Base-by-base conservation (phyloP, 2,329 filamentous ascomycete species). In the Dactylellina parvicollis region DNA sequence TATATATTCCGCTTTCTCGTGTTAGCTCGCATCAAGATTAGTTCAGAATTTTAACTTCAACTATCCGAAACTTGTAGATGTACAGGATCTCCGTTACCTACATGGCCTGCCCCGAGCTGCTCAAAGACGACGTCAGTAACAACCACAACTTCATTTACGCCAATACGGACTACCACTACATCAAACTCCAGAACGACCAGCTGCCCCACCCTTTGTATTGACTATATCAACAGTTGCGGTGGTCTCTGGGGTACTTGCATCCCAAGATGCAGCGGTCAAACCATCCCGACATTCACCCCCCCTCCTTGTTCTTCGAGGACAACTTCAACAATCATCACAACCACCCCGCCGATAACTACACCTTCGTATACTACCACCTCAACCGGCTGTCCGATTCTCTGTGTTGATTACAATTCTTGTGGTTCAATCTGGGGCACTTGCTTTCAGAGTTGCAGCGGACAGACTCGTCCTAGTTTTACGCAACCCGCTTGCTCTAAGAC, bases 171-270 rank as follows among this genome's bases (percentile, higher is more conserved):
- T 9, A 34, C 50, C 3, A 34, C 44, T 32, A 44, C 36, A 2
- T 0, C n/a, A 9, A 60, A 46, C 24, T 44, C 46, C 30, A 22
- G 55, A 30, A 26, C 47, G 16, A 42, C 55, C 12, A 16, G 20
- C 7, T 71, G 65, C 47, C 47, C 49, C 12, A 38, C n/a, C 2
- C 2, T 62, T 9, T 71, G 65, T 30, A 32, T 62, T 14, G 65
- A 71, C 32, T 57, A 56, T 18, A 36, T 55, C 14, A 56, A 62
- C 18, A 26, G 55, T 1, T 71, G 65, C 44, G 65, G 65, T 18
- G 5, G 42, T 16, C 26, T 20, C 2, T 71, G 59, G 9, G 65
- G 65, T 47, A 55, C 55, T 52, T 71, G 65, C 18, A 22, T 26
- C 44, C 56, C 65, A 4, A 71, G 56, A 40, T 71, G 65, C 12